Base-by-base conservation (phyloP, 495 filamentous ascomycete genomes). In the Tuber melanosporum region DNA sequence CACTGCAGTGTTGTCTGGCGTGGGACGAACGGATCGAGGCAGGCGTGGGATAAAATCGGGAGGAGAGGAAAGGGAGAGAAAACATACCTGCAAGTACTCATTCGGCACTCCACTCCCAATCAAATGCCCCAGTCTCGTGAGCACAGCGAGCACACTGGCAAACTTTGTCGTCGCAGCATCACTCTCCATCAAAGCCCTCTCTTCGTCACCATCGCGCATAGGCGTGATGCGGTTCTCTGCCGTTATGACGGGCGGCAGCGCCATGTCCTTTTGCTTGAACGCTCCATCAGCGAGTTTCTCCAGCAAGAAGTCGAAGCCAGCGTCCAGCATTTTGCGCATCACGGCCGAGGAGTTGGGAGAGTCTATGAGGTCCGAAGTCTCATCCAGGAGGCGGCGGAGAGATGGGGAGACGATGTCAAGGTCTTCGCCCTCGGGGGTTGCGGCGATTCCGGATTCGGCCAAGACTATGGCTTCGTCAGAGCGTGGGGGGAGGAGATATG, bases 341-440 rank as follows among this genome's bases (percentile, higher is more conserved):
- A 98, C 93, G 76, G 91, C 90, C 10, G 90, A 88, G 84, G 98
- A 97, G 32, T 91, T 88, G 0, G 96, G 96, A 0, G 95, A 97
- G 75, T 99, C 96, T 79, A 99, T 92, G 26, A 98, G 87, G 84
- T 99, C 95, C 36, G 95, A 91, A 15, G 95, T 98, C 85, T 98
- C 95, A 82, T 98, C 94, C 1, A 99, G 87, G n/a, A 99, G 89
- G 73, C 92, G 91, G 72, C 95, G 92, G 79, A 98, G 89, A 44
- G 87, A 86, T 70, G 89, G 87, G 19, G 88, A 83, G 12, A 87
- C 84, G 22, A 86, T 87, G 45, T 80, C 78, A 41, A 36, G 46
- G 44, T 74, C 43, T 36, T 76, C 71, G 22, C 47, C 74, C 41
- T 73, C 75, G 52, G 72, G 70, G 12, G 77, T 72, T 42, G 83